Evolutionary conservation across 225 moss, liverwort and hornwort genomes (phyloP), one percentile per base, ranked within the genome.

Genomic region (Anthoceros angustus): DNA sequence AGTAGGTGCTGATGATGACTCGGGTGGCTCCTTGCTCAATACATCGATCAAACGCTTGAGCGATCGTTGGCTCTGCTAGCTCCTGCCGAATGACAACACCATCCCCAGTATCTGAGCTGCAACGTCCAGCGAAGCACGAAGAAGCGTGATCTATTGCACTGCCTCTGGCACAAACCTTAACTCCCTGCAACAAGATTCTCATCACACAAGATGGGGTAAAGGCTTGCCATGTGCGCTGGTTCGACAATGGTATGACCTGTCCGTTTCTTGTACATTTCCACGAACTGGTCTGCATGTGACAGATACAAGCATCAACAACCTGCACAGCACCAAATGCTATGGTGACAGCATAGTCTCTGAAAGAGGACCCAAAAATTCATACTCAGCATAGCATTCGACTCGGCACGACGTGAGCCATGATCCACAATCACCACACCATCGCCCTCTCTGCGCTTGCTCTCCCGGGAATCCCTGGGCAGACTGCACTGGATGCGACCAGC

Each of bases 401-500:
- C 76, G 6, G 76, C 70, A 45, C 90, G 84, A 10, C 93, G 83
- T 24, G 90, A 90, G 43, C 93, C 93, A 55, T 90, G 93, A 50
- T 93, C 90, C 32, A 90, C 90, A 45, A 93, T 90, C 46, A 93
- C 80, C 25, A 87, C 72, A 46, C 84, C 90, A 42, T 93, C 90
- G 14, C n/a, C 23, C 55, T 55, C 55, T 55, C 23, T 9, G 8
- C 55, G 55, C 55, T 18, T 55, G 14, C 55, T 55, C 55, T 18
- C n/a, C 55, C 23, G 18, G 16, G 55, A 55, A 55, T 55, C 55
- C 55, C 55, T 23, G 18, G 8, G n/a, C 55, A 55, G 55, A 18
- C 55, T 15, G 55, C 55, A 18, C 7, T 15, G 7, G 23, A 55
- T 55, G 7, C 2, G 55, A 23, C 16, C 55, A 55, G 55, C 55